Evolutionary conservation across 192 early-diverging fungal genomes (phyloP), one percentile per base, ranked within the genome.

Genomic region (Linnemannia zychae): DNA sequence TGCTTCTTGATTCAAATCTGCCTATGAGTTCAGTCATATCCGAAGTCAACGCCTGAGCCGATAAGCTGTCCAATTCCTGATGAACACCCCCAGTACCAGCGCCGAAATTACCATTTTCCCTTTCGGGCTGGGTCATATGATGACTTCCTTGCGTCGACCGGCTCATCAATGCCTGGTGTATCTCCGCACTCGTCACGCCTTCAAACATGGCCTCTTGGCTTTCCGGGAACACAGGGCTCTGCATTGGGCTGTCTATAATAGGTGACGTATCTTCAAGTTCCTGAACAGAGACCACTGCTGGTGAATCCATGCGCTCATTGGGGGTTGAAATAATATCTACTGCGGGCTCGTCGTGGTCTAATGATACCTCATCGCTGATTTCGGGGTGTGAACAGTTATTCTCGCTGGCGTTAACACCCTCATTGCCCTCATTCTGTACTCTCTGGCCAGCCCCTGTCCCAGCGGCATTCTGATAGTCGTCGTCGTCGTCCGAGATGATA

Each of bases 171-270:
- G 28, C 76, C 5, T 77, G 24, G 15, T 77, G 16, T 28, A 78
- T 40, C 6, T 67, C 82, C 9, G 77, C 70, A 33, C 38, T 71
- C 7, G 76, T 63, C 9, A 83, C 69, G 9, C 17, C 75, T n/a
- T 74, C 72, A 67, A 84, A 78, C 15, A 65, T 52, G 49, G 78
- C 76, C 33, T 65, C 50, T 47, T 75, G 77, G 34, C 70, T 79
- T 22, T 76, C 77, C 3, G 67, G 18, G 12, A 79, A 36, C 4
- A 72, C 70, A 36, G 67, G 71, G 16, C 83, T 85, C 4, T 71
- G 69, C 40, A 69, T 24, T 1, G 57, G 69, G 18, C 28, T 33
- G 17, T 49, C 74, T 2, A 79, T 36, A 3, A 31, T 33, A 11
- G 50, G 69, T 7, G 79, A 74, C 17, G 69, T 72, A 2, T 71